Evolutionary conservation across 192 early-diverging fungal species (phyloP).

Genomic region (Spizellomyces punctatus): DNA sequence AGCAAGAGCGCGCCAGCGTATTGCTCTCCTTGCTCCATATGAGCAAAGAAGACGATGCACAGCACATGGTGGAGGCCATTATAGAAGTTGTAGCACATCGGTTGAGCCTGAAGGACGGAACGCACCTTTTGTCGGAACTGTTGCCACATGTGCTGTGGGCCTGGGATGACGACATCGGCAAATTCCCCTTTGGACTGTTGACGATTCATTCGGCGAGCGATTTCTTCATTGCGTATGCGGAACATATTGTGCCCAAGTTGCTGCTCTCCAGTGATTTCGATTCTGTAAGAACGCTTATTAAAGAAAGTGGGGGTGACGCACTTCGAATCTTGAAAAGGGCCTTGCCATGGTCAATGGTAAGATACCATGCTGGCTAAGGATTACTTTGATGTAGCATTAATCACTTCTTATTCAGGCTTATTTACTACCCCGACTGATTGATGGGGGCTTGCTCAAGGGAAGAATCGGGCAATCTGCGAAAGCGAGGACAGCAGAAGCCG

Average conservation of each 20-base stretch:
- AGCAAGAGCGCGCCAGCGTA: background rate
- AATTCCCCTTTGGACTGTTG: slow-evolving; percentile 13
- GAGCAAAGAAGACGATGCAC: background rate
- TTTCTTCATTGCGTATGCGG: background rate
- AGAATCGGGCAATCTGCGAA: too few species aligned
- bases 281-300: background rate
- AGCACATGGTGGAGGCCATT: background rate
- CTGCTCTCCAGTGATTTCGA: background rate
- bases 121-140: slow-evolving; percentile 2
- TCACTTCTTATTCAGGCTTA: too few species aligned
- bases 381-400: too few species aligned
- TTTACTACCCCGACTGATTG: too few species aligned
- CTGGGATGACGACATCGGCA: slow-evolving; percentile 10
- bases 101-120: background rate
- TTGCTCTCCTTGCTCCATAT: background rate
- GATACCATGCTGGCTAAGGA: too few species aligned
- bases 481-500: too few species aligned
- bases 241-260: slow-evolving; percentile 2
- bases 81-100: slow-evolving; percentile 1
- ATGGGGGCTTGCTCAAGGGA: too few species aligned
- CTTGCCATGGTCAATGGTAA: slow-evolving; percentile 1
- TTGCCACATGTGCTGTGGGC: slow-evolving; percentile 15
- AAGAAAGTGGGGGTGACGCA: background rate
- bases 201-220: background rate
- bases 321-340: background rate